Evolutionary conservation across 306 rosid genomes (phyloP), one percentile per base, ranked within the genome.

Genomic region (Lagenaria siceraria): DNA sequence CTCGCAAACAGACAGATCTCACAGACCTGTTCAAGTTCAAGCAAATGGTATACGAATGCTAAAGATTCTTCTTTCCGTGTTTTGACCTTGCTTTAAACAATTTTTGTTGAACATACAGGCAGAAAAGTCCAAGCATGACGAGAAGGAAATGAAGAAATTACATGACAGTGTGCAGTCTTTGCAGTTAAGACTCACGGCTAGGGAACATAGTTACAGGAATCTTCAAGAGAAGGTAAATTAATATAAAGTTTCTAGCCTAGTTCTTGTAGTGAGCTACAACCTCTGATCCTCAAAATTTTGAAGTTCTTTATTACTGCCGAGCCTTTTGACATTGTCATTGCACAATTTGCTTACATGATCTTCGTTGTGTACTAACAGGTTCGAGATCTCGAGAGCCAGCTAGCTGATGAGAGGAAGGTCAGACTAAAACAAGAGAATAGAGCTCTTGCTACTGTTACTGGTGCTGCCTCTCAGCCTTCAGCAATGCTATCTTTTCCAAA

Each of bases 1-100:
- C 96, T 81, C 97, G 99, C 79, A 96, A 90, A 87, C 99, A 96
- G 83, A 81, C 80, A 19, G 99, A 96, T 86, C 86, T 80, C 61
- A 66, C 71, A 11, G 99, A 96, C 84, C 84, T 96, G 69, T 81
- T 88, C 25, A 96, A 92, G 90, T 88, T 87, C 88, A 96, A 96
- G 87, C 99, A 96, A 87, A 92, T 96, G 97, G 98, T 94, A 90
- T 71, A 87, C 38, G 68, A 49, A 51, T 64, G 74, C 29, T 10
- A 42, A 55, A 54, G 49, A 22, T 27, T 51, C 54, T 79, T 54
- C 22, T 42, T 73, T 10, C 40, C 31, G 35, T 51, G 65, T n/a
- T 53, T 69, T 53, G 31, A 36, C 59, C 31, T 75, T 76, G 22
- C 35, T 75, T 40, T 59, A 75, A 55, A 52, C 82, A n/a, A 14